These are phyloP conservation scores for Diospyros lotus DNA, from an alignment of 148 eudicot genomes.

Conservation along the genomic window DNA sequence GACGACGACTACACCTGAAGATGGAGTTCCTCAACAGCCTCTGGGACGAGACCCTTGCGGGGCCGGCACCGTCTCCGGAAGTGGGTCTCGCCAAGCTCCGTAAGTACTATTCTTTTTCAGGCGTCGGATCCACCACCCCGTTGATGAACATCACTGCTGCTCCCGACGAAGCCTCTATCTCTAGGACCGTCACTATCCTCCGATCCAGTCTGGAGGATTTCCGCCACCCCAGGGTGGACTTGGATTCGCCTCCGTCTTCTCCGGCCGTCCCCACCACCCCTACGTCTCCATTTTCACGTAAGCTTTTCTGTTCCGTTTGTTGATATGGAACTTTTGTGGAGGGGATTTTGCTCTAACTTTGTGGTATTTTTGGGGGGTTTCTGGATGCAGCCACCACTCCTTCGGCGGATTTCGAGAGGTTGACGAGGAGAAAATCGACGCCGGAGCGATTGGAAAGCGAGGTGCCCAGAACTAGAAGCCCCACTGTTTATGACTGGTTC, in stretches of 20 bases:
- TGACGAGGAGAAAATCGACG: constrained; percentile 37
- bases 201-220: constrained; percentile 17
- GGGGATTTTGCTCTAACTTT: too few species aligned
- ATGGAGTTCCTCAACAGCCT: constrained; percentile 71
- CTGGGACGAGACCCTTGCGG: constrained; percentile 82
- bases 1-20: not conserved
- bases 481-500: constrained; percentile 67
- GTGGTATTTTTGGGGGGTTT: not conserved
- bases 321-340: too few species aligned
- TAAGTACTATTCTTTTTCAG: constrained; percentile 51
- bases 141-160: not conserved
- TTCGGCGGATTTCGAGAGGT: constrained; percentile 37
- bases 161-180: constrained; percentile 15
- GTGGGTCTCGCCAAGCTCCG: constrained; percentile 45
- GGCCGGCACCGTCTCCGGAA: constrained; percentile 49
- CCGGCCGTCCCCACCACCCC: constrained; percentile 44
- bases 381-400: constrained; percentile 35
- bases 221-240: constrained; percentile 15
- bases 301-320: not conserved
- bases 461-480: constrained; percentile 22
- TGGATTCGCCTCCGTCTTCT: constrained; percentile 42
- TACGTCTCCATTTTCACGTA: constrained; percentile 53
- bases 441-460: constrained; percentile 20
- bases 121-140: constrained; percentile 28
- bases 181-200: constrained; percentile 41